Base-by-base conservation (phyloP, 2,329 filamentous ascomycete genomes). In the Fusarium foetens region DNA sequence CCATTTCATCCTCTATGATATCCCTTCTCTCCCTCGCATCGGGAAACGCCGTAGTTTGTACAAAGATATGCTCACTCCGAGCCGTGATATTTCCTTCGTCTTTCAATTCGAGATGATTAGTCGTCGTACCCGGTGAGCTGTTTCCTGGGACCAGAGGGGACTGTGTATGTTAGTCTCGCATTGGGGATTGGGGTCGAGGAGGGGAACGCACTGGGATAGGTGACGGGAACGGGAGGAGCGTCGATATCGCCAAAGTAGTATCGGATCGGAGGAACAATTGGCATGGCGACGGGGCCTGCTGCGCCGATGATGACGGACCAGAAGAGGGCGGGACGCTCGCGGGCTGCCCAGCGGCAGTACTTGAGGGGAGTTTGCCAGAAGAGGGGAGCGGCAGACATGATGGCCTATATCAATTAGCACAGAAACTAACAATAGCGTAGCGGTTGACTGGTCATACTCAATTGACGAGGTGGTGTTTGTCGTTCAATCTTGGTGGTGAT, bases 241-340 rank as follows among this genome's bases (percentile, higher is more conserved):
- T 91, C 88, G 76, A 90, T 84, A 80, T 97, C 94, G 76, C 95
- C 95, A 63, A 97, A 82, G 72, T 85, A 86, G 70, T 86, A 84
- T 81, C 95, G 87, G 75, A 97, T 85, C 52, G 94, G 92, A 46
- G 95, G 94, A 2, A 94, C 91, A 63, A 88, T 86, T 66, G 92
- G 81, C 71, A 97, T 85, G 64, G 89, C 84, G 63, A 93, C 82
- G 39, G 95, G 96, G 16, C 94, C 94, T 61, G 90, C 78, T 72
- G 83, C 85, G 76, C 93, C 95, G 74, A 98, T 85, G 65, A 93
- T 80, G 78, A 94, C 85, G 77, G 93, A 94, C 89, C 91, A 98
- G 88, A 98, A 97, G 85, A 94, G 92, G 66, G 94, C 94, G 57
- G 96, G 96, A 82, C 93, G 93, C 83, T 96, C 92, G 84, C 94